These are phyloP conservation scores for Ceratonia siliqua DNA, from an alignment of 306 rosid genomes.

Conservation along the genomic window DNA sequence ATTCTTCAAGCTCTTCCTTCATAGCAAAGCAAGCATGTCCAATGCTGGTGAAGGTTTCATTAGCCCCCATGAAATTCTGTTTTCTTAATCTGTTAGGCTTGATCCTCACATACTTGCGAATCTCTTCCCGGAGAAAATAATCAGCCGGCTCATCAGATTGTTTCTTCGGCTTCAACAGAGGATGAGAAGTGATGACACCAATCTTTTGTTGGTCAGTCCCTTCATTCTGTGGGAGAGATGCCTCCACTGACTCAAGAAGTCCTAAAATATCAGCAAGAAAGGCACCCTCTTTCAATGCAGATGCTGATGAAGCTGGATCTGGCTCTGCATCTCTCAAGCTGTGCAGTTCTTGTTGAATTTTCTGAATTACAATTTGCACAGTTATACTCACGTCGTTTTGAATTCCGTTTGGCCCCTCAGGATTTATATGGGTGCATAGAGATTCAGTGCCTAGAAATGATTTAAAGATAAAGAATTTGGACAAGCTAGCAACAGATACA, in stretches of 20 bases:
- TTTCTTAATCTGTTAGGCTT: slow-evolving; percentile 70
- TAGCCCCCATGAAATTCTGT: slow-evolving; percentile 84
- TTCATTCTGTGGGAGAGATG: slow-evolving; percentile 33
- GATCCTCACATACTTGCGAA: slow-evolving; percentile 66
- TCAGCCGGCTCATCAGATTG: slow-evolving; percentile 50
- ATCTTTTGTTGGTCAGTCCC: background rate
- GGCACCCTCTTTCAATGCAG: slow-evolving; percentile 34
- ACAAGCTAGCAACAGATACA: slow-evolving; percentile 47
- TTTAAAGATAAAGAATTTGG: slow-evolving; percentile 46
- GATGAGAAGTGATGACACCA: slow-evolving; percentile 32
- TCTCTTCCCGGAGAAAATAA: slow-evolving; percentile 68
- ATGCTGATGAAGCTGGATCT: slow-evolving; percentile 33
- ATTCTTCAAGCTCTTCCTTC: slow-evolving; percentile 70
- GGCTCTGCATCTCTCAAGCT: slow-evolving; percentile 34
- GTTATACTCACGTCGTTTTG: slow-evolving; percentile 34
- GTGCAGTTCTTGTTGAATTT: slow-evolving; percentile 49
- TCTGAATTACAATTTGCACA: slow-evolving; percentile 44
- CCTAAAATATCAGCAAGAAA: slow-evolving; percentile 72
- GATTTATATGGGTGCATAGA: slow-evolving; percentile 34
- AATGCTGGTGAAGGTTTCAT: slow-evolving; percentile 78
- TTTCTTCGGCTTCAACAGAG: slow-evolving; percentile 47
- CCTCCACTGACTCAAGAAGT: slow-evolving; percentile 47
- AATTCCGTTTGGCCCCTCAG: slow-evolving; percentile 24
- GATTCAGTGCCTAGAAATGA: slow-evolving; percentile 50
- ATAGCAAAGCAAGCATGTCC: slow-evolving; percentile 74